Percentiles rank a stretch among this genome's conserved stretches.
These are phyloP conservation scores for Phytomonas francai DNA, from an alignment of 208 protist genomes.

Conservation along the genomic window DNA sequence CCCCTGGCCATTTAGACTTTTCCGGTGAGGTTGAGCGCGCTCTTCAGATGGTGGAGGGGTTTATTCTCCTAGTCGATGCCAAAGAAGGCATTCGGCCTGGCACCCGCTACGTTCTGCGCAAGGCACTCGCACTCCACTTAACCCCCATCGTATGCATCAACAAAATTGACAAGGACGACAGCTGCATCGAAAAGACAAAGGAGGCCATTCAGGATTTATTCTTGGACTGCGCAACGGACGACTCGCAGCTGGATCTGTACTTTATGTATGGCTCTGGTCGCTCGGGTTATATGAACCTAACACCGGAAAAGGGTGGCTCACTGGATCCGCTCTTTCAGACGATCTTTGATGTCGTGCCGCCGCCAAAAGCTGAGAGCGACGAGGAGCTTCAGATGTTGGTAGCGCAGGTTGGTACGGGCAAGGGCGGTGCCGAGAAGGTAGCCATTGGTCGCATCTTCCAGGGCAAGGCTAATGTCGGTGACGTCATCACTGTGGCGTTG, in stretches of 20 bases:
- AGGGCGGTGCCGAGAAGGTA: constrained; percentile 68
- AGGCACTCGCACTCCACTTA: constrained; percentile 91
- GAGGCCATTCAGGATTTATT: constrained; percentile 95
- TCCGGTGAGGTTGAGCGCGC: constrained; percentile 97
- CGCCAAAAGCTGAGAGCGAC: constrained; percentile 37
- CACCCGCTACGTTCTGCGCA: constrained; percentile 97
- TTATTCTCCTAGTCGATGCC: constrained; percentile 93
- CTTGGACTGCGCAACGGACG: constrained; percentile 87
- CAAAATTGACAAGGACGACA: constrained; percentile 95
- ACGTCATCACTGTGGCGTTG: constrained; percentile 77
- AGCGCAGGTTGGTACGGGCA: constrained; percentile 90
- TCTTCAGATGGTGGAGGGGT: constrained; percentile 96
- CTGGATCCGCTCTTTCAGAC: constrained; percentile 92
- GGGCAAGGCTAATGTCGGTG: constrained; percentile 80
- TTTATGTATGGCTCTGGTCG: constrained; percentile 93
- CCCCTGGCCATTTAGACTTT: constrained; percentile 97
- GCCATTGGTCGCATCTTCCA: constrained; percentile 91
- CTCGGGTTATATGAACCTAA: constrained; percentile 87
- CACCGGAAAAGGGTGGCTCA: constrained; percentile 58
- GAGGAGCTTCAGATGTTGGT: constrained; percentile 92
- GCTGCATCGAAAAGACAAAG: constrained; percentile 87
- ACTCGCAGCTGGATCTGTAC: constrained; percentile 93
- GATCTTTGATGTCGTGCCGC: constrained; percentile 86
- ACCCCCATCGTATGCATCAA: constrained; percentile 96
- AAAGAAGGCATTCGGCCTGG: constrained; percentile 95